Evolutionary conservation across 1,284 basidiomycete species (phyloP).

Genomic region (Ustilago esculenta): DNA sequence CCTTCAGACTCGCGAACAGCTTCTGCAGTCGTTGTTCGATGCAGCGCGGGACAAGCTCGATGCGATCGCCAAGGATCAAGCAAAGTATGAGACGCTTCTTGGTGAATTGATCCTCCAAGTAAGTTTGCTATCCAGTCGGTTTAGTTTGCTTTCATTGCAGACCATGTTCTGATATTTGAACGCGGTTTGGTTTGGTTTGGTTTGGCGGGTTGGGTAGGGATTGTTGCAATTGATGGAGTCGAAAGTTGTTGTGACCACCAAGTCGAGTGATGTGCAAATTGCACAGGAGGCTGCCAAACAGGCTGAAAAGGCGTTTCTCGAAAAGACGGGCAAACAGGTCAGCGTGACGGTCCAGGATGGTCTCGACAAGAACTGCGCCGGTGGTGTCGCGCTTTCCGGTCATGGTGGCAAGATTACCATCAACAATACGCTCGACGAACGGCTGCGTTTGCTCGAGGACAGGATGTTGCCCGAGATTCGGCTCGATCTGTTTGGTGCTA

Average conservation of each 20-base stretch:
- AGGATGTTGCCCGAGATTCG: conserved; percentile 66
- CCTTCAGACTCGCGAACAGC: conserved; percentile 89
- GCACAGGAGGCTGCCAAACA: conserved; percentile 72
- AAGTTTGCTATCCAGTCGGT: too few species aligned
- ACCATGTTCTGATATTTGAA: too few species aligned
- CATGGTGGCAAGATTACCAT: conserved; percentile 61
- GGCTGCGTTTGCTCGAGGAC: conserved; percentile 62
- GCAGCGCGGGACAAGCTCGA: conserved; percentile 76
- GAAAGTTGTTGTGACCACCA: conserved; percentile 56
- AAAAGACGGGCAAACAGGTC: conserved; percentile 79
- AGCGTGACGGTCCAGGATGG: conserved; percentile 75
- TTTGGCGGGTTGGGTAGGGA: conserved; percentile 25
- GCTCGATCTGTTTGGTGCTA: conserved; percentile 62
- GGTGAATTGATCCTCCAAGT: conserved; percentile 78
- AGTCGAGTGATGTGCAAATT: conserved; percentile 59
- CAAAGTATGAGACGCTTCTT: conserved; percentile 68
- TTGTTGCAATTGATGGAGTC: conserved; percentile 63
- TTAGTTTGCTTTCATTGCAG: too few species aligned
- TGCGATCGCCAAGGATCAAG: conserved; percentile 76
- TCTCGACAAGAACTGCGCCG: conserved; percentile 74
- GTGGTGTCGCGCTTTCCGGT: conserved; percentile 58
- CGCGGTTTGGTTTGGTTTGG: too few species aligned
- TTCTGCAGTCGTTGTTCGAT: conserved; percentile 87
- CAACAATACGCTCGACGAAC: conserved; percentile 66
- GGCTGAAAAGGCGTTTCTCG: conserved; percentile 76